A percentile compares a stretch with the other conserved stretches of the same genome.
Conservation (phyloP, 2,329 filamentous ascomycete species). For the Aspergillus carbonarius region DNA sequence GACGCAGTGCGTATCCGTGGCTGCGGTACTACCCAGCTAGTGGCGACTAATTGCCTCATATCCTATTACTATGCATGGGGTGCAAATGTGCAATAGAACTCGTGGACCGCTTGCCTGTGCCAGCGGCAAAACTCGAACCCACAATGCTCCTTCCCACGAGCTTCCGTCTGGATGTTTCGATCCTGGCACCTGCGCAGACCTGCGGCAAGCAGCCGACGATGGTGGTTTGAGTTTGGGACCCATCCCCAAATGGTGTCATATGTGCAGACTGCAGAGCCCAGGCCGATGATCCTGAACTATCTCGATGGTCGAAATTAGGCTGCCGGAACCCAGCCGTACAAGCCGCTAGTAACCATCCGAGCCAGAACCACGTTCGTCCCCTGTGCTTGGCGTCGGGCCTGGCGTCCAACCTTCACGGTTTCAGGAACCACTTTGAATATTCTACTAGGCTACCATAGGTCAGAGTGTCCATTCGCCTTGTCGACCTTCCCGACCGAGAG, state of each 20-base stretch:
- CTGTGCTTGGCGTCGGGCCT: slow-evolving; percentile 3
- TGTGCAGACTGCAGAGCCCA: not conserved
- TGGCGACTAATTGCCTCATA: not conserved
- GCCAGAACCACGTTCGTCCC: not conserved
- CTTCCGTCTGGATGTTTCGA: not conserved
- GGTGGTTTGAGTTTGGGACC: not conserved
- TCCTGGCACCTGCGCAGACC: not conserved
- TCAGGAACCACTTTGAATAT: slow-evolving; percentile 6
- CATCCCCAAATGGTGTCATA: not conserved
- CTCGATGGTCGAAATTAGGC: not conserved
- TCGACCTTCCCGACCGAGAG: not conserved
- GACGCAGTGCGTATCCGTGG: not conserved
- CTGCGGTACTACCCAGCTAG: not conserved
- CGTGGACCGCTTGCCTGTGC: not conserved
- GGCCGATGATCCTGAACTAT: not conserved
- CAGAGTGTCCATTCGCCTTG: not conserved
- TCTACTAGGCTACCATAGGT: not conserved
- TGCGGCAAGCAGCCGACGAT: not conserved
- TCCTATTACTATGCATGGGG: too few relatives aligned
- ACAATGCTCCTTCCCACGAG: not conserved
- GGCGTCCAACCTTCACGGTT: slow-evolving; percentile 7
- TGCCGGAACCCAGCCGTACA: not conserved
- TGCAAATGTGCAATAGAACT: not conserved
- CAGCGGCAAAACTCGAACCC: not conserved
- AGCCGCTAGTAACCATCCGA: not conserved